Percentiles rank a stretch among this genome's conserved stretches.
phyloP scores from a whole-genome alignment of 495 filamentous ascomycete species.

The Penicillium egyptiacum region DNA sequence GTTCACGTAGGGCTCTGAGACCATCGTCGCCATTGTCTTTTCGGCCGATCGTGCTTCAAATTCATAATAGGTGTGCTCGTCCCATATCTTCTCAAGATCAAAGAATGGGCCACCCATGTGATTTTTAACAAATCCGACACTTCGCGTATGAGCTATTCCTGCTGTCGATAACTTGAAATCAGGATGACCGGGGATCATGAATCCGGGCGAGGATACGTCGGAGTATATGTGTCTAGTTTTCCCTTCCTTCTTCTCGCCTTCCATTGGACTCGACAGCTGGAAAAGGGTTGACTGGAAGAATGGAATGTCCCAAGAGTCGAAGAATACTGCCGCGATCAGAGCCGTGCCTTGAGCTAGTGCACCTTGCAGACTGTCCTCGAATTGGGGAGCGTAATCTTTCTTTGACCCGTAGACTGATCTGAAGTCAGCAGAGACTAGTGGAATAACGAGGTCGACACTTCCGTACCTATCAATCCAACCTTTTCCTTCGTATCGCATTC shows the following conservation, averaged over 20 bases:
- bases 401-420: slow-evolving; percentile 29
- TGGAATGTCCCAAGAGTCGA: slow-evolving; percentile 18
- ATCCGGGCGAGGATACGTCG: slow-evolving; percentile 22
- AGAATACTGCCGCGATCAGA: slow-evolving; percentile 21
- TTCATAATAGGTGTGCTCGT: slow-evolving; percentile 52
- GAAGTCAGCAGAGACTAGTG: not conserved
- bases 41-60: slow-evolving; percentile 43
- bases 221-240: slow-evolving; percentile 26
- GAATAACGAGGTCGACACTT: not conserved
- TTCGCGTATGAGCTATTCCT: slow-evolving; percentile 37
- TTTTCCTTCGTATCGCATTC: slow-evolving; percentile 23
- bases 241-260: not conserved
- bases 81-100: slow-evolving; percentile 61
- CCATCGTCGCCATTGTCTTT: slow-evolving; percentile 56
- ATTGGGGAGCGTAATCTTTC: slow-evolving; percentile 24
- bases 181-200: slow-evolving; percentile 35
- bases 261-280: slow-evolving; percentile 12
- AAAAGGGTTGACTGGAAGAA: slow-evolving; percentile 12
- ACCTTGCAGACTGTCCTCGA: slow-evolving; percentile 17
- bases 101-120: slow-evolving; percentile 45
- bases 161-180: slow-evolving; percentile 34
- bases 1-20: slow-evolving; percentile 60
- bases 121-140: slow-evolving; percentile 35
- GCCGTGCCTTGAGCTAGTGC: not conserved
- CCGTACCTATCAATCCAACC: slow-evolving; percentile 26